Evolutionary conservation across 257 asterid species (phyloP).

Genomic region (Forsythia viridissima): DNA sequence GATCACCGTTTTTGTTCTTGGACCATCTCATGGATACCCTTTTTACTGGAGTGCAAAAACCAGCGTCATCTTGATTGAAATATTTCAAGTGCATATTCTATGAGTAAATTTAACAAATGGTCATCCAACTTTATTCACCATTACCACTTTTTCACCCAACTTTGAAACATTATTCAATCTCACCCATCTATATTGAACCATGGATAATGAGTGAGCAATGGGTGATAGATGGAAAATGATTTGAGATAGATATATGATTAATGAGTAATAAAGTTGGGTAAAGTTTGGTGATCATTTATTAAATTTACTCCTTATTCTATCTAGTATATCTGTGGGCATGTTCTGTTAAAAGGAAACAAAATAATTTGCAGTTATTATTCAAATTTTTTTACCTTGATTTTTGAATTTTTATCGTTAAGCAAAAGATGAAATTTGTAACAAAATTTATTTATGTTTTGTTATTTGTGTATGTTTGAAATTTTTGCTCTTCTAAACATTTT

Average conservation of each 20-base stretch:
- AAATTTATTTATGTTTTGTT: no score
- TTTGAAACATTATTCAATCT: no score
- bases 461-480: not conserved
- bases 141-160: no score
- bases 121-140: no score
- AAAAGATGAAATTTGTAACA: not conserved
- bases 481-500: not conserved
- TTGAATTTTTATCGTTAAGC: not conserved
- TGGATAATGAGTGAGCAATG: no score
- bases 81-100: not conserved
- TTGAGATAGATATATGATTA: no score
- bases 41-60: not conserved
- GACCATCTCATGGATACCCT: constrained; percentile 15
- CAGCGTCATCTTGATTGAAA: constrained; percentile 10
- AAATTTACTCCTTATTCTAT: not conserved
- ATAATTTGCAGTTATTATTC: not conserved
- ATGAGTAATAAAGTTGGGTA: no score
- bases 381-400: not conserved
- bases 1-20: not conserved
- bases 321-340: not conserved
- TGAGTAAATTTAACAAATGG: no score
- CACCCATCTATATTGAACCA: no score
- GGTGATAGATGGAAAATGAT: no score
- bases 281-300: no score
- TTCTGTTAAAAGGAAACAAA: not conserved